phyloP scores from a whole-genome alignment of 192 early-diverging fungal genomes.

The Coemansia sp. region DNA sequence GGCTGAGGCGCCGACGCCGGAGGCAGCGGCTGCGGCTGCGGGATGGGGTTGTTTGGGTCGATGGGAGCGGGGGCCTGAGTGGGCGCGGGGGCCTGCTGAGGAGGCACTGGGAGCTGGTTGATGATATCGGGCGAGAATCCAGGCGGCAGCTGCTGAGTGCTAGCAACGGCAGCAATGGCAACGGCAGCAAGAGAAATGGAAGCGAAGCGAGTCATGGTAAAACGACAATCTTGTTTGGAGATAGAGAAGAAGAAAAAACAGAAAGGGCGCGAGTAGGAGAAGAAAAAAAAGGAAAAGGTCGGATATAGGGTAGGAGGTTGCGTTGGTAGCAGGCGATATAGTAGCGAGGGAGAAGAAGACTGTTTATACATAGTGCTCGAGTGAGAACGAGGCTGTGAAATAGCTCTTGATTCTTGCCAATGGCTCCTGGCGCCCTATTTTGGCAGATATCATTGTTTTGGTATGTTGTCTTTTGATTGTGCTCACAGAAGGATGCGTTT shows the following conservation, averaged over 20 bases:
- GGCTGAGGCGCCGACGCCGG: slow-evolving; percentile 38
- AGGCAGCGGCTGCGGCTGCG: slow-evolving; percentile 35
- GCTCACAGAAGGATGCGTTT: neutral
- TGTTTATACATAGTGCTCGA: neutral
- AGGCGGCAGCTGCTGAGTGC: slow-evolving; percentile 30
- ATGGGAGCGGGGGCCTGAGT: slow-evolving; percentile 46
- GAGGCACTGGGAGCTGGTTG: slow-evolving; percentile 43
- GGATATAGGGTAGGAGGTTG: neutral
- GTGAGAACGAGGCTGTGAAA: neutral
- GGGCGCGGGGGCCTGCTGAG: slow-evolving; percentile 42
- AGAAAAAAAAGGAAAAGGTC: neutral
- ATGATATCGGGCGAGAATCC: slow-evolving; percentile 38
- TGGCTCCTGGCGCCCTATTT: neutral
- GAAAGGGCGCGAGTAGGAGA: neutral
- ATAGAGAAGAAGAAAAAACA: neutral
- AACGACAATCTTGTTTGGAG: neutral
- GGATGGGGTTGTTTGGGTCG: slow-evolving; percentile 49
- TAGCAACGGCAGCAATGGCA: slow-evolving; percentile 14
- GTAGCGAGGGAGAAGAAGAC: neutral
- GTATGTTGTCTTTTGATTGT: slow-evolving; percentile 5
- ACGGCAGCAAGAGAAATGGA: slow-evolving; percentile 32
- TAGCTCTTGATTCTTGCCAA: slow-evolving; percentile 4
- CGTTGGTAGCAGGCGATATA: neutral
- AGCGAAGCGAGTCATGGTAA: slow-evolving; percentile 32
- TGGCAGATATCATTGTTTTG: slow-evolving; percentile 1